phyloP scores from a whole-genome alignment of 2,329 filamentous ascomycete genomes.

The Colletotrichum gloeosporioides region DNA sequence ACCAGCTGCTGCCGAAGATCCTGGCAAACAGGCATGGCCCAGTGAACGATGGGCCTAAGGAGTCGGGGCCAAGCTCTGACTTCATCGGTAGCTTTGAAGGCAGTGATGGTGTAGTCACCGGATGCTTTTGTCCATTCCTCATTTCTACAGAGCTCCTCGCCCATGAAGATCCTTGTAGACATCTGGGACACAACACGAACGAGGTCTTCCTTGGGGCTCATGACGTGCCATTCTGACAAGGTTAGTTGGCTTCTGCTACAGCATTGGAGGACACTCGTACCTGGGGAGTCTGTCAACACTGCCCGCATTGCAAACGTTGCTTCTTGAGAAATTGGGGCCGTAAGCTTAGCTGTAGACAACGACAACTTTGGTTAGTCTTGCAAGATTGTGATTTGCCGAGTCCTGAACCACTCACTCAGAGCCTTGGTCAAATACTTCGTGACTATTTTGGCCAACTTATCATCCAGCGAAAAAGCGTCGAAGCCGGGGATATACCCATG shows the following conservation, averaged over 20 bases:
- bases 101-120: not conserved
- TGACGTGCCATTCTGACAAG: slow-evolving; percentile 11
- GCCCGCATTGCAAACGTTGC: not conserved
- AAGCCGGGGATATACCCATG: not conserved
- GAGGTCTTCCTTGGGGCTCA: not conserved
- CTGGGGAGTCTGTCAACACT: not conserved
- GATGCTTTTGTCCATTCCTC: slow-evolving; percentile 15
- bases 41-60: slow-evolving; percentile 19
- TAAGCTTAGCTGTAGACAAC: not conserved
- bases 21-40: slow-evolving; percentile 18
- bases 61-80: slow-evolving; percentile 19
- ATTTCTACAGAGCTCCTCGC: slow-evolving; percentile 20
- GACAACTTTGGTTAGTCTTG: not conserved
- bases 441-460: not conserved
- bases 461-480: not conserved
- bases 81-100: not conserved
- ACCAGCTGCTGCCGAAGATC: not conserved
- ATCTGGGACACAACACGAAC: slow-evolving; percentile 13
- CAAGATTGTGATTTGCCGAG: not conserved
- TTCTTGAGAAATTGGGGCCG: not conserved
- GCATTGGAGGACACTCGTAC: not conserved
- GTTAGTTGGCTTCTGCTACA: not conserved
- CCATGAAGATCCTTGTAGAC: slow-evolving; percentile 22
- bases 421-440: not conserved
- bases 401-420: not conserved